Evolutionary conservation across 768 basidiomycete genomes (phyloP).

Genomic region (Agaricus subrufescens): DNA sequence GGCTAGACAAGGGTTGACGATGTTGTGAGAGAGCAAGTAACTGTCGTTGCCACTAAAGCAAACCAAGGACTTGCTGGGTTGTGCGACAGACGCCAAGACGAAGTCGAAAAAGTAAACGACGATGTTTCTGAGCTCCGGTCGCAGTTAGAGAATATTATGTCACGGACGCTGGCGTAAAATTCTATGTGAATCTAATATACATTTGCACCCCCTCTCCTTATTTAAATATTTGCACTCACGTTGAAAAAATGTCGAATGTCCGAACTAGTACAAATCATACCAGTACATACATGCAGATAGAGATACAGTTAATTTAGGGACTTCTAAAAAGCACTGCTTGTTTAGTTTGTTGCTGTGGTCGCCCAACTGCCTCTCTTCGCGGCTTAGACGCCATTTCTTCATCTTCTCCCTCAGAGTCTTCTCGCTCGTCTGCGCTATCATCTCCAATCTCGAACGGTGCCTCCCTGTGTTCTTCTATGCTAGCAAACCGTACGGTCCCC

Average conservation of each 20-base stretch:
- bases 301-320: not conserved
- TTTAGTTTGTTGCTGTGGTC: not conserved
- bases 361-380: constrained; percentile 14
- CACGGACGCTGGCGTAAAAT: not conserved
- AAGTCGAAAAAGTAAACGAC: constrained; percentile 38
- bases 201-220: not conserved
- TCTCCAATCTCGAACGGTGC: constrained; percentile 68
- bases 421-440: constrained; percentile 55
- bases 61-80: constrained; percentile 40
- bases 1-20: constrained; percentile 40
- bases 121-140: constrained; percentile 37
- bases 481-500: constrained; percentile 10
- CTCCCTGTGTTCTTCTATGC: constrained; percentile 75
- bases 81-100: constrained; percentile 35
- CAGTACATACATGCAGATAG: not conserved
- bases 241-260: not conserved
- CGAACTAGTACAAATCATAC: not conserved
- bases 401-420: constrained; percentile 16
- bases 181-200: not conserved
- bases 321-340: constrained; percentile 1
- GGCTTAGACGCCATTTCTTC: not conserved
- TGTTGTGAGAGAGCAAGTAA: constrained; percentile 49
- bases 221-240: not conserved
- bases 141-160: constrained; percentile 23
- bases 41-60: constrained; percentile 45